Conservation (phyloP, 306 rosid species). For the Inga leiocalycina region DNA sequence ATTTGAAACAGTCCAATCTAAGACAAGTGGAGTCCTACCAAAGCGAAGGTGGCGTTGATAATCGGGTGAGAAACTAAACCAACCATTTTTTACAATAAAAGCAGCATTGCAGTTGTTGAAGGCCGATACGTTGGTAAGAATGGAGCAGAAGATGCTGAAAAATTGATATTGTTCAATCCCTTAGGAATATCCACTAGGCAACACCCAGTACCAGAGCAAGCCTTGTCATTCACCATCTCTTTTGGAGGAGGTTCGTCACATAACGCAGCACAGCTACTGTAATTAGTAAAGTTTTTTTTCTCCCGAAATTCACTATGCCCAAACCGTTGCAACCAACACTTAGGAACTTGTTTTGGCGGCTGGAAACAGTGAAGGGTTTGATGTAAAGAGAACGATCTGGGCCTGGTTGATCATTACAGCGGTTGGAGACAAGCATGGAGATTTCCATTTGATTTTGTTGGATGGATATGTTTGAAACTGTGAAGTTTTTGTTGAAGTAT, state of each 20-base stretch:
- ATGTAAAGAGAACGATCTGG: background rate
- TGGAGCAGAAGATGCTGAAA: accelerated
- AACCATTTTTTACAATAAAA: constrained; percentile 19
- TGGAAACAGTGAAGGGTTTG: background rate
- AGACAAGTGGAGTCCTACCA: background rate
- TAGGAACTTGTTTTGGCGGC: background rate
- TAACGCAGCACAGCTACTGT: background rate
- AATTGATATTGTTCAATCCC: background rate
- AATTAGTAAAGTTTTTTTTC: background rate
- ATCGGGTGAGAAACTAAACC: constrained; percentile 22
- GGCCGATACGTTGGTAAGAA: background rate
- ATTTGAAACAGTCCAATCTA: constrained; percentile 45
- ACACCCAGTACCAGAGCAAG: background rate
- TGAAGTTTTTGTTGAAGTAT: background rate
- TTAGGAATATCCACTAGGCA: background rate
- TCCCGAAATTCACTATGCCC: background rate
- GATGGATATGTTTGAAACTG: background rate
- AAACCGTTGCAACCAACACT: background rate
- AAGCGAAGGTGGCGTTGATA: background rate
- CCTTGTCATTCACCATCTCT: background rate
- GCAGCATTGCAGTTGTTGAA: constrained; percentile 44
- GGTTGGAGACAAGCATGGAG: background rate
- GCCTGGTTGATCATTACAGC: background rate
- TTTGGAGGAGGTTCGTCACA: background rate
- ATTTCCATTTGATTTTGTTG: background rate